Percentiles rank a stretch among this genome's conserved stretches.
Conservation (phyloP, 352 stramenopile species). For the Elongisporangium senticosum region DNA sequence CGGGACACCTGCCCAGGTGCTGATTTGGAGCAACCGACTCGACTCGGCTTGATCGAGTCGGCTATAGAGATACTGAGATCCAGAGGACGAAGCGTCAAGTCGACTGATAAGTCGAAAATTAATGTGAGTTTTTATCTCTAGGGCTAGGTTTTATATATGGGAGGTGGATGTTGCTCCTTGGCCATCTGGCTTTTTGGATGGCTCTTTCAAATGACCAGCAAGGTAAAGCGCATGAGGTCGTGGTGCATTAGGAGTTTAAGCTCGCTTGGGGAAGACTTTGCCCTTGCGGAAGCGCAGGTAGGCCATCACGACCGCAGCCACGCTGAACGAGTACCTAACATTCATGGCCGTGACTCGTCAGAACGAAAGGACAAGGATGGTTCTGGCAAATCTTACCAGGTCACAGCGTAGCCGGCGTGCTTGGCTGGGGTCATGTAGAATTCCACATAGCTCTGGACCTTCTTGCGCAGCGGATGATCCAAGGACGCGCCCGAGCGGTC, state of each 20-base stretch:
- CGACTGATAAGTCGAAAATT: slow-evolving; percentile 5
- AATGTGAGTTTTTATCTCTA: slow-evolving; percentile 6
- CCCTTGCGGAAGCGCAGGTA: slow-evolving; percentile 65
- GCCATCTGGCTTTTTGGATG: slow-evolving; percentile 13
- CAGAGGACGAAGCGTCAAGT: background rate
- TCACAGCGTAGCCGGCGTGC: slow-evolving; percentile 77
- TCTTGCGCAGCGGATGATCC: slow-evolving; percentile 65
- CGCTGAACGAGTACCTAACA: slow-evolving; percentile 80
- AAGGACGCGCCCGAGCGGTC: slow-evolving; percentile 28
- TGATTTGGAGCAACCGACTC: background rate
- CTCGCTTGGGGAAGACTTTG: slow-evolving; percentile 15
- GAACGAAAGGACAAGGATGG: background rate
- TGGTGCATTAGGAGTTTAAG: background rate
- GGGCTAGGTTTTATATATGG: background rate
- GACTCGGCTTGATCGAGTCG: slow-evolving; percentile 9
- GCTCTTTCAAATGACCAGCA: slow-evolving; percentile 1
- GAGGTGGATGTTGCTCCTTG: slow-evolving; percentile 12
- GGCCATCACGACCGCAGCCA: slow-evolving; percentile 62
- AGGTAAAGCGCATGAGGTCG: background rate
- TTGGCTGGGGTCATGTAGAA: slow-evolving; percentile 89
- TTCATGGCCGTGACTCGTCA: no score
- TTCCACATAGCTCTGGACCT: slow-evolving; percentile 67
- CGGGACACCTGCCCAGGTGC: background rate
- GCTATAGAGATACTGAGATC: slow-evolving; percentile 3
- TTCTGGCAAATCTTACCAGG: slow-evolving; percentile 41